Percentiles rank a stretch among this genome's conserved stretches.
Evolutionary conservation across 192 early-diverging fungal genomes (phyloP).

Genomic region (Coemansia sp.): DNA sequence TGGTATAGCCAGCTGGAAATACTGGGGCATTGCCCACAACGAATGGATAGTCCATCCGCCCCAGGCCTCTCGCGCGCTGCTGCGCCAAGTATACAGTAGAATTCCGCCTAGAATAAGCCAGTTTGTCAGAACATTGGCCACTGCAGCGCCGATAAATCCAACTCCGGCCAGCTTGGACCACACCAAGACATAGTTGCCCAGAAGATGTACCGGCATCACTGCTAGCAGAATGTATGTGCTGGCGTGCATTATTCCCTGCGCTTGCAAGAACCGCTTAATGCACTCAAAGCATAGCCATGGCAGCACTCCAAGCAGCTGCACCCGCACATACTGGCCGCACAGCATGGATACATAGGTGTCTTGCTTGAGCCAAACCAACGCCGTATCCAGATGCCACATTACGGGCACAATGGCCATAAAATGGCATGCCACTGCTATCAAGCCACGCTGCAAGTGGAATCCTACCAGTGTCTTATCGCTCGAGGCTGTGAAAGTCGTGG

Average conservation of each 20-base stretch:
- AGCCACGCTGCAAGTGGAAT: constrained; percentile 74
- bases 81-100: constrained; percentile 58
- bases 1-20: constrained; percentile 67
- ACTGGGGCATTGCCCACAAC: constrained; percentile 46
- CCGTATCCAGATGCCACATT: constrained; percentile 67
- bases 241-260: constrained; percentile 89
- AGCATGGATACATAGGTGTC: constrained; percentile 65
- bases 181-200: constrained; percentile 79
- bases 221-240: constrained; percentile 70
- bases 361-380: constrained; percentile 75
- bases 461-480: constrained; percentile 65
- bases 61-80: constrained; percentile 63
- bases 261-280: constrained; percentile 81
- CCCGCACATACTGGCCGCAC: constrained; percentile 67
- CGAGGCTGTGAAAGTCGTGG: constrained; percentile 68
- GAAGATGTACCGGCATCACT: constrained; percentile 68
- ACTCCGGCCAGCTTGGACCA: constrained; percentile 64
- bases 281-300: constrained; percentile 82
- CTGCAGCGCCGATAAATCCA: constrained; percentile 82
- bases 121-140: constrained; percentile 75
- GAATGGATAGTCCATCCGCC: constrained; percentile 62
- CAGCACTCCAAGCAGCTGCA: constrained; percentile 68
- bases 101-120: constrained; percentile 68
- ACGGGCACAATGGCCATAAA: constrained; percentile 69
- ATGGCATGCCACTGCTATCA: constrained; percentile 70